Evolutionary conservation across 73 alveolate species (phyloP), one percentile per base, ranked within the genome.

Genomic region (Diophrys sp.): DNA sequence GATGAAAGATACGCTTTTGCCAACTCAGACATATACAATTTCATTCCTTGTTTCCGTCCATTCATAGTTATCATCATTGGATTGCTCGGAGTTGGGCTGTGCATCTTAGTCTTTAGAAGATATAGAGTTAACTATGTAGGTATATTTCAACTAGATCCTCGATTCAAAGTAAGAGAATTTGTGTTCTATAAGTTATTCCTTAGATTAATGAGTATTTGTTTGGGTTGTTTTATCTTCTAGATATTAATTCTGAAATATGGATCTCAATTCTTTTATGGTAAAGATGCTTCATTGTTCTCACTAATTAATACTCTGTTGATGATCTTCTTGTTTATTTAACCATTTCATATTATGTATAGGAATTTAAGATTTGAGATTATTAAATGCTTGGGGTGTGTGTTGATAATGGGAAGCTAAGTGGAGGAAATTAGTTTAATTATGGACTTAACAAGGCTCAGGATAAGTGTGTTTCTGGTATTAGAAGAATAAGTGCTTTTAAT

Each of bases 151-250:
- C 62, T 44, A 44, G 62, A 44, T 44, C 62, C 62, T 11, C 5
- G 62, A 18, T 44, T 44, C 18, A 44, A 44, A 44, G 62, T 44
- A 5, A 44, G 62, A 18, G 62, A 44, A 44, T 44, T 44, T 18
- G 5, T 44, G 62, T 44, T 44, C 18, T 44, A 44, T 44, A 44
- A 44, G 18, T 18, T 23, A 79, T 80, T 69, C 29, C 62, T 44
- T 11, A 44, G 62, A 18, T 44, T 80, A 23, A 23, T 79, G 23
- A 72, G 67, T 2, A 79, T 78, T 26, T 56, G 81, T 73, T 70
- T 69, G 24, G 70, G 55, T 34, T 71, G 82, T 44, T 67, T 86
- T n/a, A 44, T 76, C 56, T 82, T 83, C 23, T 80, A 86, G 53
- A 74, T 80, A 30, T 28, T 79, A 34, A 71, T 78, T 1, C 30